phyloP scores from a whole-genome alignment of 345 rosid genomes.

The Chamaenerion angustifolium region DNA sequence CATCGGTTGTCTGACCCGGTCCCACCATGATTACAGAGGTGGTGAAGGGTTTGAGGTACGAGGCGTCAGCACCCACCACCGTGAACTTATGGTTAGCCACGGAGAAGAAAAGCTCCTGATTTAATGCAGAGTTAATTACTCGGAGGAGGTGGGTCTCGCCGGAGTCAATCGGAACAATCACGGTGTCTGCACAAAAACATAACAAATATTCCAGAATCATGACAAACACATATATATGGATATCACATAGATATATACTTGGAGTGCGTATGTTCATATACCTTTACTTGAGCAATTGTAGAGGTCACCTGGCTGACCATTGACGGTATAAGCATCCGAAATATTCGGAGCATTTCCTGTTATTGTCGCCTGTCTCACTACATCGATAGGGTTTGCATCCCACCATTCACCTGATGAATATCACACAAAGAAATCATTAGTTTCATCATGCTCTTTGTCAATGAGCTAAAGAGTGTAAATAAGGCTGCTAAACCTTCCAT shows the following conservation, averaged over 20 bases:
- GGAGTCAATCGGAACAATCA: constrained; percentile 42
- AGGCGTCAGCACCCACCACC: constrained; percentile 85
- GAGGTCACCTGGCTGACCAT: constrained; percentile 93
- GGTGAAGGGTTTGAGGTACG: constrained; percentile 63
- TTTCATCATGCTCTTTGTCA: background rate
- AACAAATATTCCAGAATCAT: too few species aligned
- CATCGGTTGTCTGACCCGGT: constrained; percentile 94
- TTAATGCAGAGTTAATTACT: constrained; percentile 71
- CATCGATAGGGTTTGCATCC: constrained; percentile 75
- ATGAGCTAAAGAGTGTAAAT: too few species aligned
- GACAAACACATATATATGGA: too few species aligned
- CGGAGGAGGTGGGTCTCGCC: constrained; percentile 77
- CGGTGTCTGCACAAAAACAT: constrained; percentile 51
- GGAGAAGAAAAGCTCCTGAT: constrained; percentile 72
- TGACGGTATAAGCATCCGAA: constrained; percentile 78
- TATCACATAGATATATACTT: too few species aligned
- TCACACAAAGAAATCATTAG: background rate
- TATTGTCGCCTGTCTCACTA: constrained; percentile 42
- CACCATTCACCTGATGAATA: constrained; percentile 90
- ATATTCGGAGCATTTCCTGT: constrained; percentile 68
- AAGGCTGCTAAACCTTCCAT: too few species aligned
- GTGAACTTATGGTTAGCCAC: constrained; percentile 73
- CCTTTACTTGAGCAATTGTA: constrained; percentile 78
- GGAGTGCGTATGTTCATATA: constrained; percentile 5
- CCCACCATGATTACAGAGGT: constrained; percentile 72